A percentile compares a stretch with the other conserved stretches of the same genome.
phyloP scores from a whole-genome alignment of 805 yeast species.

The Suhomyces sp. region DNA sequence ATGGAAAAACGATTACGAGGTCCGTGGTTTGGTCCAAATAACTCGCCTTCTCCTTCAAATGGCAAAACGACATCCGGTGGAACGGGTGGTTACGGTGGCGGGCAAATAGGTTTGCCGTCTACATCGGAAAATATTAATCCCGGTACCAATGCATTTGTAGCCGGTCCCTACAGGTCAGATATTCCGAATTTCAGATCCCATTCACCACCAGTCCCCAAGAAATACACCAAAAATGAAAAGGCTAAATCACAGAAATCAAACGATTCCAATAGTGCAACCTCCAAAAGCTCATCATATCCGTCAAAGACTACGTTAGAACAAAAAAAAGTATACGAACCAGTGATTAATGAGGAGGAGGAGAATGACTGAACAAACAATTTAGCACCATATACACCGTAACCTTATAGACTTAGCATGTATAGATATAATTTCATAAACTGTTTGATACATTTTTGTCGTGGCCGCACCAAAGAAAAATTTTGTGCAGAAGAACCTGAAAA shows the following conservation, averaged over 20 bases:
- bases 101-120: background rate
- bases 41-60: background rate
- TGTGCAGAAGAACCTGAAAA: slow-evolving; percentile 1
- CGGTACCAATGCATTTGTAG: background rate
- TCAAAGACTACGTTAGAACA: background rate
- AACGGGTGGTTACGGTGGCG: background rate
- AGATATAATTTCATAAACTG: background rate
- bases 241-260: slow-evolving; percentile 9
- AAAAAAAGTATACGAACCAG: slow-evolving; percentile 12
- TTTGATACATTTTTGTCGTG: background rate
- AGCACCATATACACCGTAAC: background rate
- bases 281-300: background rate
- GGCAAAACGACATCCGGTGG: background rate
- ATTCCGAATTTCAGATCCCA: slow-evolving; percentile 16
- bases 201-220: slow-evolving; percentile 26
- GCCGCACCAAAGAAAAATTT: slow-evolving; percentile 4
- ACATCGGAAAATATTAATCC: background rate
- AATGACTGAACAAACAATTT: slow-evolving; percentile 1
- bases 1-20: slow-evolving; percentile 8
- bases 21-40: background rate
- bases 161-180: slow-evolving; percentile 3
- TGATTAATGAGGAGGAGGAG: slow-evolving; percentile 17
- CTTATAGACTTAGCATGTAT: background rate
- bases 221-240: slow-evolving; percentile 14
- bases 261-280: slow-evolving; percentile 1